phyloP scores from a whole-genome alignment of 148 eudicot species.

The Limonium bicolor region DNA sequence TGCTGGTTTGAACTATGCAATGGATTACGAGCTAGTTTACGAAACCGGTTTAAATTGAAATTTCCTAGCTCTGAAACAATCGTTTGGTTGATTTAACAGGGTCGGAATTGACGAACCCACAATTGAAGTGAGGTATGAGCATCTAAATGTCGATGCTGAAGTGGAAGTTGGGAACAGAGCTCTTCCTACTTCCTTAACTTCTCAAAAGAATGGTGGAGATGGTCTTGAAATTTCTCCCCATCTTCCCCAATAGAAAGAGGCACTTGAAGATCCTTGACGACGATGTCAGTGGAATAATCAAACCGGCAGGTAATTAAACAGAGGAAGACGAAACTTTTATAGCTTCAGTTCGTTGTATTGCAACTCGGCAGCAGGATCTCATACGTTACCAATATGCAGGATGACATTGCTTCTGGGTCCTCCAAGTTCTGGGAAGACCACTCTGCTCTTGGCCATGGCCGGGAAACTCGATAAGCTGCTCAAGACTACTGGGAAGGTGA shows the following conservation, averaged over 20 bases:
- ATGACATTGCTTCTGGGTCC: conserved; percentile 81
- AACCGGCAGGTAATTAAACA: conserved; percentile 61
- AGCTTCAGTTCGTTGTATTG: too few relatives aligned
- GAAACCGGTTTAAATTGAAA: too few relatives aligned
- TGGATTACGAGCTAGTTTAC: too few relatives aligned
- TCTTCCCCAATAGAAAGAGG: conserved; percentile 55
- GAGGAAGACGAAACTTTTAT: not conserved
- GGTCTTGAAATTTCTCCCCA: conserved; percentile 38
- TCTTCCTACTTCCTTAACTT: conserved; percentile 60
- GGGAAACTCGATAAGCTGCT: conserved; percentile 58
- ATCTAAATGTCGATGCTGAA: conserved; percentile 58
- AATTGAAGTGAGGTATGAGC: conserved; percentile 75
- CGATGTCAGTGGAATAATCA: conserved; percentile 70
- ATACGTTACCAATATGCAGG: conserved; percentile 16
- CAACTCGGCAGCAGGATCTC: not conserved
- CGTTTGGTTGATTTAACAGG: too few relatives aligned
- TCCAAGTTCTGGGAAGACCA: conserved; percentile 81
- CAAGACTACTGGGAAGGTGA: conserved; percentile 31
- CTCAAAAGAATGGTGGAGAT: conserved; percentile 70
- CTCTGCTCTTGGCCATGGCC: conserved; percentile 68
- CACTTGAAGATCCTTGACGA: conserved; percentile 59
- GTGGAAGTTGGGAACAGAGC: conserved; percentile 70
- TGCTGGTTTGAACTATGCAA: too few relatives aligned
- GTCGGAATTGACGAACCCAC: conserved; percentile 74
- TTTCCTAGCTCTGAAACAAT: too few relatives aligned